phyloP scores from a whole-genome alignment of 257 asterid species.

The Solanum corneliomulleri region DNA sequence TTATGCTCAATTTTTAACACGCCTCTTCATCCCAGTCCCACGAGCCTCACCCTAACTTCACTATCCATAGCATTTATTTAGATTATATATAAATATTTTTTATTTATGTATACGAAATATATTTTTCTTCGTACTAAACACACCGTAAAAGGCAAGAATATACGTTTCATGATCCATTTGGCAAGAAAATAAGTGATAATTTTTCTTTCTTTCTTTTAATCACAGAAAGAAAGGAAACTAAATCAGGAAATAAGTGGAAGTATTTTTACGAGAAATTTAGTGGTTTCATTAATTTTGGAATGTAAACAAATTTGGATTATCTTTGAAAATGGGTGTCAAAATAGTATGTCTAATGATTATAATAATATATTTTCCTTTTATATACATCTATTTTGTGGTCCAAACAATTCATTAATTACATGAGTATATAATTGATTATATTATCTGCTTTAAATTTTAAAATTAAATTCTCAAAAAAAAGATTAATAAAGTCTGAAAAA shows the following conservation, averaged over 20 bases:
- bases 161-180: not conserved
- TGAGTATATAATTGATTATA: not conserved
- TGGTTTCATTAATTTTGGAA: not conserved
- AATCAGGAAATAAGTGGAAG: not conserved
- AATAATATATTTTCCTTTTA: not conserved
- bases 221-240: not conserved
- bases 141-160: not conserved
- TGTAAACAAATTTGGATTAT: not conserved
- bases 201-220: not conserved
- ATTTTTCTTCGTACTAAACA: not conserved
- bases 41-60: not conserved
- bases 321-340: not conserved
- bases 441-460: not conserved
- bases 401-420: not conserved
- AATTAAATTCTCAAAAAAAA: not conserved
- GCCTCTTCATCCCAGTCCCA: not conserved
- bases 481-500: not conserved
- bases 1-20: not conserved
- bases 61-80: not conserved
- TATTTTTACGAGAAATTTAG: not conserved
- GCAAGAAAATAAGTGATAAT: not conserved
- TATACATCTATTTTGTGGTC: not conserved
- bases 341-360: not conserved
- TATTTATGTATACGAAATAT: too few species aligned
- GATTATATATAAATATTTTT: not conserved